A percentile compares a stretch with the other conserved stretches of the same genome.
phyloP scores from a whole-genome alignment of 306 rosid genomes.

The Quercus dentata region DNA sequence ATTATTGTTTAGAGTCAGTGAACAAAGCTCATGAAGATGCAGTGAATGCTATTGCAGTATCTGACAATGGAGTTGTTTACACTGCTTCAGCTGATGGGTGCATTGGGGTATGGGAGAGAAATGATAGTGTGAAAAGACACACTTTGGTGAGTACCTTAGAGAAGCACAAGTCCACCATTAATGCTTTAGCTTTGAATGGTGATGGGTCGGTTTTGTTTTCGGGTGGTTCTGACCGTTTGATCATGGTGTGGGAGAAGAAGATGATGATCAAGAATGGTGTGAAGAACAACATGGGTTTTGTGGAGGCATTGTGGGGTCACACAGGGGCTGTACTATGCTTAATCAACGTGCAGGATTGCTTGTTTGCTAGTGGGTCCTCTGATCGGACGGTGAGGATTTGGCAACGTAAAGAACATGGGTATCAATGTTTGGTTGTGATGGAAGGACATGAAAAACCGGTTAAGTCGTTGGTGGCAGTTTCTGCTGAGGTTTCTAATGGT shows the following conservation, averaged over 20 bases:
- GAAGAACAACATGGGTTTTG: conserved; percentile 8
- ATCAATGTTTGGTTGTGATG: conserved; percentile 34
- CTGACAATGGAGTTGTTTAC: conserved; percentile 41
- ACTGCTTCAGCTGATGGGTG: conserved; percentile 60
- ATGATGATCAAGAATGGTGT: background rate
- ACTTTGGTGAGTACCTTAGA: conserved; percentile 15
- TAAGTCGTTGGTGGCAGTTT: conserved; percentile 43
- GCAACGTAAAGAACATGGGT: conserved; percentile 17
- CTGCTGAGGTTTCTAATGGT: background rate
- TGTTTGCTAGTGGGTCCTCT: conserved; percentile 53
- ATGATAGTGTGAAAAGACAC: conserved; percentile 22
- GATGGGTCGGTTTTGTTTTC: conserved; percentile 38
- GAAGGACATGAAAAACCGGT: conserved; percentile 62
- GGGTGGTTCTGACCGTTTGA: conserved; percentile 36
- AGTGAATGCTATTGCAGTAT: conserved; percentile 49
- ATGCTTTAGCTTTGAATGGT: conserved; percentile 36
- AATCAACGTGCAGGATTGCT: conserved; percentile 22
- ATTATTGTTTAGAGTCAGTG: conserved; percentile 51
- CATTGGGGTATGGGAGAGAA: conserved; percentile 54
- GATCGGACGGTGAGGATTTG: conserved; percentile 72
- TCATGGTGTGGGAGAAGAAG: conserved; percentile 39
- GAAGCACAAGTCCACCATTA: conserved; percentile 29
- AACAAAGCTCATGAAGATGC: conserved; percentile 58
- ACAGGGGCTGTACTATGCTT: conserved; percentile 50
- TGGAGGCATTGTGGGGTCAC: conserved; percentile 44